Conservation (phyloP, 768 basidiomycete species). For the Hortiboletus campestris region DNA sequence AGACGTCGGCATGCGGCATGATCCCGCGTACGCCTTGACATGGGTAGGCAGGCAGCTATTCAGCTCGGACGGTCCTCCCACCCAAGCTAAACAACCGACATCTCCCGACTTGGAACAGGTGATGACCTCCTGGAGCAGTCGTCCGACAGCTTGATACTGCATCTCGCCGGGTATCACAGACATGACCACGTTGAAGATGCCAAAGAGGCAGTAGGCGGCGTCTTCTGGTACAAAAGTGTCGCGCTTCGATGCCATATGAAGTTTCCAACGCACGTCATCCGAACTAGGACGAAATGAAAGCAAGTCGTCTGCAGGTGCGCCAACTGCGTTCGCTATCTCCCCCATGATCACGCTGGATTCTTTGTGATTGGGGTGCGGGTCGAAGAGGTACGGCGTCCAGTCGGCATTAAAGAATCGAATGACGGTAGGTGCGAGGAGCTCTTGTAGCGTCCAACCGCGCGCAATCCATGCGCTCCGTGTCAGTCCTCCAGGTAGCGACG, state of each 20-base stretch:
- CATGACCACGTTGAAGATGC: slow-evolving; percentile 1
- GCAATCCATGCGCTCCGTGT: slow-evolving; percentile 1
- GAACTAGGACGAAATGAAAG: slow-evolving; percentile 1
- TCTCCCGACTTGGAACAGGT: slow-evolving; percentile 2
- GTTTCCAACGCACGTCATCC: slow-evolving; percentile 2
- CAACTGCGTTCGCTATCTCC: background rate
- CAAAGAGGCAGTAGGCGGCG: slow-evolving; percentile 5
- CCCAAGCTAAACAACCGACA: slow-evolving; percentile 1
- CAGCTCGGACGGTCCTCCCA: background rate
- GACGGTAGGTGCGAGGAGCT: slow-evolving; percentile 5
- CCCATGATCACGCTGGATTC: background rate
- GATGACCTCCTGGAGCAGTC: slow-evolving; percentile 3
- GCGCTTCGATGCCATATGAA: slow-evolving; percentile 7
- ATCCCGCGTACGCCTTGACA: background rate
- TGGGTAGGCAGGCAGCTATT: slow-evolving; percentile 1
- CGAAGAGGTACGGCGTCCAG: slow-evolving; percentile 5
- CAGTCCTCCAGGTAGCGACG: background rate
- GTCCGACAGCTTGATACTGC: slow-evolving; percentile 1
- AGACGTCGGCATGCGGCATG: background rate
- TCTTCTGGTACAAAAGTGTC: background rate
- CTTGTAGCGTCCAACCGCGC: slow-evolving; percentile 13
- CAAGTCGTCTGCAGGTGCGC: background rate
- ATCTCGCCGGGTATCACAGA: slow-evolving; percentile 1
- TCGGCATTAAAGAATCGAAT: slow-evolving; percentile 3
- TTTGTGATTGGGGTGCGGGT: slow-evolving; percentile 3